Conservation (phyloP, 2,329 filamentous ascomycete species). For the Xylariaceae sp. region DNA sequence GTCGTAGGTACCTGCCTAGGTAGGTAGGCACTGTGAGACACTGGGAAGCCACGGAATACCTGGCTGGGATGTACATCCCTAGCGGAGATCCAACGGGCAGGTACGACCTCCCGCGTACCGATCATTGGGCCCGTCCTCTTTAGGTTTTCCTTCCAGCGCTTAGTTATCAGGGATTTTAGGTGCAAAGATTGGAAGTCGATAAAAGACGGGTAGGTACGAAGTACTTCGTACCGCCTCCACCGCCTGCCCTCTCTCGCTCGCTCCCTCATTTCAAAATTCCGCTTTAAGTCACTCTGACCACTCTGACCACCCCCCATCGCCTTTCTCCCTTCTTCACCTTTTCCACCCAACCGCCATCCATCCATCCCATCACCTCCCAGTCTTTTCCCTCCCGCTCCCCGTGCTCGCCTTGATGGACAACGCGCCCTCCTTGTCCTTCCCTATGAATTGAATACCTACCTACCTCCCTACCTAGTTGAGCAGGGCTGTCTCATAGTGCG, state of each 20-base stretch:
- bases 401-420: slow-evolving; percentile 5
- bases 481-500: slow-evolving; percentile 6
- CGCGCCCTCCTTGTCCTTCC: background rate
- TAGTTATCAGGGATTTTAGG: slow-evolving; percentile 1
- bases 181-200: background rate
- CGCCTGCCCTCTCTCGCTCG: slow-evolving; percentile 10
- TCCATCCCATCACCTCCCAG: background rate
- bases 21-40: background rate
- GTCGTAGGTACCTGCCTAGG: background rate
- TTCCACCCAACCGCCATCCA: slow-evolving; percentile 4
- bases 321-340: slow-evolving; percentile 10
- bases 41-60: too few species aligned
- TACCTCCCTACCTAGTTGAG: slow-evolving; percentile 6
- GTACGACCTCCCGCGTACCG: background rate
- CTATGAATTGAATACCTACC: background rate
- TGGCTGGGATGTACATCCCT: background rate
- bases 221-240: slow-evolving; percentile 8
- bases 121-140: background rate
- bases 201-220: background rate
- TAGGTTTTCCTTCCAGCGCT: background rate
- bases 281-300: slow-evolving; percentile 9
- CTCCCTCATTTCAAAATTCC: slow-evolving; percentile 13
- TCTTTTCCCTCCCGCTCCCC: slow-evolving; percentile 1
- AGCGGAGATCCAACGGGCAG: background rate
- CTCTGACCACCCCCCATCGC: background rate